Base-by-base conservation (phyloP, 306 rosid genomes). In the Hippophae gyantsensis region DNA sequence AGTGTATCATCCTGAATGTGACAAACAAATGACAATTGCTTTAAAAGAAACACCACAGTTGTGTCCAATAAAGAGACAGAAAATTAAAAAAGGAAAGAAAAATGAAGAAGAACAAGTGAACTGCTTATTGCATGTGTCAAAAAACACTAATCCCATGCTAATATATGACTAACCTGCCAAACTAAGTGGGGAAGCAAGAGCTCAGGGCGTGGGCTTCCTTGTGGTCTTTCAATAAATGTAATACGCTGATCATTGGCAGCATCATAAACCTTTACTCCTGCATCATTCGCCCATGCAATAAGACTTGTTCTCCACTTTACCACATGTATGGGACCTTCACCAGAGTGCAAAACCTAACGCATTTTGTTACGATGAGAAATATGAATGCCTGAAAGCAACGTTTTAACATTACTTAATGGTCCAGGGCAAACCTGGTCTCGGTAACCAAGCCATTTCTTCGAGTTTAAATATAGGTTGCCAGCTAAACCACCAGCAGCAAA, bases 231-330 rank as follows among this genome's bases (percentile, higher is more conserved):
- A 27, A 92, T 92, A 68, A 85, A 92, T 74, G 96, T 92, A 65
- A 92, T 75, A 38, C 95, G 95, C 73, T 82, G 93, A 69, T 92
- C 90, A 78, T 85, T 83, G 52, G 88, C 86, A 50, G 95, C 74
- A 76, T 92, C 95, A 68, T 88, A 92, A 65, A 92, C 99, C 79
- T 92, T 92, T 61, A 88, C 97, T 5, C 99, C 97, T 43, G 80
- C 86, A 79, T 92, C 94, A 78, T 92, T 88, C 48, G 95, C 99
- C 99, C 96, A 92, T 55, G 99, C 99, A 86, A 92, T 81, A 61
- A 92, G 97, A 76, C 74, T 88, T 51, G 90, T 63, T 80, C 96
- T 86, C 99, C 99, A 88, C 72, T 89, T 92, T 67, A 92, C 90
- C 57, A 83, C 80, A 82, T 92, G 99, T 73, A 92, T 88, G 70